Conservation (phyloP, 148 eudicot genomes). For the Chenopodium album region DNA sequence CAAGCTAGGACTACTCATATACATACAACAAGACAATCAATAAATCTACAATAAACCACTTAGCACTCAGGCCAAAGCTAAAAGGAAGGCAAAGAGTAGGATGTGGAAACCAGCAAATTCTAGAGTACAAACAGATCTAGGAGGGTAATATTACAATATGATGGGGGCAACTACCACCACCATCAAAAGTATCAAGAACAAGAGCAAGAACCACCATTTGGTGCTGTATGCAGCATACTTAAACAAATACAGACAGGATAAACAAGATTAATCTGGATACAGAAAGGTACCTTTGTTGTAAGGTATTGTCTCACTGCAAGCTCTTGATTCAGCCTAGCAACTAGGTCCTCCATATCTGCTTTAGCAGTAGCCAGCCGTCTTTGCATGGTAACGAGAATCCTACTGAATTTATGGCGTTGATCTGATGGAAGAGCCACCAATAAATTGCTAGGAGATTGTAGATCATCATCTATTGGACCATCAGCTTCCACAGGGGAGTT, state of each 20-base stretch:
- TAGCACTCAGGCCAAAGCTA: neutral
- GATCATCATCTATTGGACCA: slow-evolving; percentile 34
- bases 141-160: neutral
- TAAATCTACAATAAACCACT: neutral
- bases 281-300: slow-evolving; percentile 64
- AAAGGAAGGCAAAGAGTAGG: neutral
- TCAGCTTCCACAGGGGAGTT: slow-evolving; percentile 43
- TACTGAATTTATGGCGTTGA: slow-evolving; percentile 64
- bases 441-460: slow-evolving; percentile 47
- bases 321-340: slow-evolving; percentile 86
- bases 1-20: no score
- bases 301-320: slow-evolving; percentile 81
- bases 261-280: slow-evolving; percentile 4
- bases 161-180: neutral
- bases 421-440: slow-evolving; percentile 66
- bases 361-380: slow-evolving; percentile 70
- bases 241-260: neutral
- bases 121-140: no score
- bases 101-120: neutral
- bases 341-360: slow-evolving; percentile 91
- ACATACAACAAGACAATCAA: neutral
- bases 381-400: slow-evolving; percentile 65
- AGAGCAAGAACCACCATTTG: neutral
- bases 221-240: neutral
- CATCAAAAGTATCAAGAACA: neutral